These are phyloP conservation scores for Mariannaea sp. DNA, from an alignment of 2,329 filamentous ascomycete species.

Conservation along the genomic window DNA sequence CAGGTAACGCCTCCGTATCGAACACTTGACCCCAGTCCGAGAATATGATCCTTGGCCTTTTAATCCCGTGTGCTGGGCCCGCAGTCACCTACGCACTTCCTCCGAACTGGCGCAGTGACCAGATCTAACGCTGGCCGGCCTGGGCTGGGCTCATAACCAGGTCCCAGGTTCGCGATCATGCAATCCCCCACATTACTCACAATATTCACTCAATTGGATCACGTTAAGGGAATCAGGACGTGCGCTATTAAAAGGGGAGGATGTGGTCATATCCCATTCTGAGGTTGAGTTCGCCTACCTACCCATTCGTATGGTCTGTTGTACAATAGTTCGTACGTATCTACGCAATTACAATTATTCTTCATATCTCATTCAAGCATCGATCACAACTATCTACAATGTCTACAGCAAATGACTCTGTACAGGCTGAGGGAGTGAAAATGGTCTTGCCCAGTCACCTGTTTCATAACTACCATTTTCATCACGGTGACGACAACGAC, in stretches of 20 bases:
- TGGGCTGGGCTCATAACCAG: neutral
- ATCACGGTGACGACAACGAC: neutral
- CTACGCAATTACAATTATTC: neutral
- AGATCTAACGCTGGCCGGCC: neutral
- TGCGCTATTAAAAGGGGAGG: neutral
- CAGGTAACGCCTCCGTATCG: too few relatives aligned
- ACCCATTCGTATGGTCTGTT: neutral
- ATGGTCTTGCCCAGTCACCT: neutral
- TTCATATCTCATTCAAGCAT: neutral
- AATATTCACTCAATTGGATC: neutral
- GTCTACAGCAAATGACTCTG: neutral
- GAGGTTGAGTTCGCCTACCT: neutral
- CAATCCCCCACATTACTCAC: slow-evolving; percentile 1
- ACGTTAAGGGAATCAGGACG: neutral
- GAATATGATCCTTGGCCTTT: too few relatives aligned
- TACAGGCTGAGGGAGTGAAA: neutral
- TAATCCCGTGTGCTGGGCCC: neutral
- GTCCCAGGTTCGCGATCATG: neutral
- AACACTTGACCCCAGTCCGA: too few relatives aligned
- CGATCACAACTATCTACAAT: neutral
- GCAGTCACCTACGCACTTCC: too few relatives aligned
- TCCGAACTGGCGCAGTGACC: neutral
- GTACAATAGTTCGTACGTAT: neutral
- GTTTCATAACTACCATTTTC: neutral
- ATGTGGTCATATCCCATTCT: neutral